phyloP scores from a whole-genome alignment of 2,329 filamentous ascomycete genomes.

The Hortaea sp. region DNA sequence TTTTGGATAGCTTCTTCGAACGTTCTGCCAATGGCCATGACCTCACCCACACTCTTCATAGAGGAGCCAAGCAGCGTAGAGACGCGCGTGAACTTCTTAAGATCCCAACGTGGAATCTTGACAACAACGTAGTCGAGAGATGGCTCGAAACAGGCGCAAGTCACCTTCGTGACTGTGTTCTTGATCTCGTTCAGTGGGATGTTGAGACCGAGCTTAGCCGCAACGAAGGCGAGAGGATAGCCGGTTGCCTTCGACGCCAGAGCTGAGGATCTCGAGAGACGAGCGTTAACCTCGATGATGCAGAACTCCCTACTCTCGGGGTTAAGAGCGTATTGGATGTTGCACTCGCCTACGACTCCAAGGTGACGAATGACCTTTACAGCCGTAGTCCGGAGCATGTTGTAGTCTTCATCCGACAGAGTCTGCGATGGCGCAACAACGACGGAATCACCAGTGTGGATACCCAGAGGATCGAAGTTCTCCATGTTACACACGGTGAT shows the following conservation, averaged over 20 bases:
- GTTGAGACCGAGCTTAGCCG: slow-evolving; percentile 87
- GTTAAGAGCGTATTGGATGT: slow-evolving; percentile 96
- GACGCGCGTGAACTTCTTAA: slow-evolving; percentile 97
- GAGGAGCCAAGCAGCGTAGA: slow-evolving; percentile 93
- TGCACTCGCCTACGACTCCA: slow-evolving; percentile 95
- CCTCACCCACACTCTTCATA: slow-evolving; percentile 99
- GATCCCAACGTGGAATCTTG: slow-evolving; percentile 97
- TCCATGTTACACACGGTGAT: slow-evolving; percentile 99
- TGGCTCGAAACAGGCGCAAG: slow-evolving; percentile 95
- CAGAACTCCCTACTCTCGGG: slow-evolving; percentile 93
- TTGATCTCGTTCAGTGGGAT: slow-evolving; percentile 94
- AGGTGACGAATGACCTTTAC: slow-evolving; percentile 96
- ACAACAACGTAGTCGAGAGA: slow-evolving; percentile 97
- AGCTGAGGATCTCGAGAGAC: slow-evolving; percentile 88
- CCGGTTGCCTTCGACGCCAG: slow-evolving; percentile 95
- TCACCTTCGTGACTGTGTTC: slow-evolving; percentile 91
- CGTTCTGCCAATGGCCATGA: slow-evolving; percentile 93
- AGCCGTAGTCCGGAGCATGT: slow-evolving; percentile 94
- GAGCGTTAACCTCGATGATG: slow-evolving; percentile 97
- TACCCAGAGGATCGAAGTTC: slow-evolving; percentile 96
- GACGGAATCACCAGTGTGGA: slow-evolving; percentile 96
- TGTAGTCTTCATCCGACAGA: slow-evolving; percentile 94
- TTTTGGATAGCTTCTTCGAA: slow-evolving; percentile 99
- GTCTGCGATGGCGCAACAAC: slow-evolving; percentile 97
- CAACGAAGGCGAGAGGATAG: slow-evolving; percentile 91